These are phyloP conservation scores for Daldinia grandis DNA, from an alignment of 495 filamentous ascomycete species.

Conservation along the genomic window DNA sequence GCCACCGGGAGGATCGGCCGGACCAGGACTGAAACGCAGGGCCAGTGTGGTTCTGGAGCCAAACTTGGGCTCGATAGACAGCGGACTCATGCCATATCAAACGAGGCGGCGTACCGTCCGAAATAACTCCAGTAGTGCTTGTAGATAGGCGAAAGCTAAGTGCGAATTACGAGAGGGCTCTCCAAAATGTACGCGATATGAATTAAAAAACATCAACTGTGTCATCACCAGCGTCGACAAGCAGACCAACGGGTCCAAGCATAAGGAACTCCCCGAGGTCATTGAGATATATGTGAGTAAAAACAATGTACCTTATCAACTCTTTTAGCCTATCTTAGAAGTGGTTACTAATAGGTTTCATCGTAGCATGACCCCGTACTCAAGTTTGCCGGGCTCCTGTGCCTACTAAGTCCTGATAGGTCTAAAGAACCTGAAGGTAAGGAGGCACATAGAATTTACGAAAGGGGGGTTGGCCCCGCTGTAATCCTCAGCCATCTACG, in stretches of 20 bases:
- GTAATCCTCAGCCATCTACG: background rate
- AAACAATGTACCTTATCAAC: background rate
- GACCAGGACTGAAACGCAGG: no score
- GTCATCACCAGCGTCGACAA: slow-evolving; percentile 3
- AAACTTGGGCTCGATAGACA: background rate
- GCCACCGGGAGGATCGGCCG: no score
- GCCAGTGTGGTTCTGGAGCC: no score
- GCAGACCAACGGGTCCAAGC: background rate
- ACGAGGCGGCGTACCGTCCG: background rate
- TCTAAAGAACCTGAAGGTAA: background rate
- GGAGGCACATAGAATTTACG: background rate
- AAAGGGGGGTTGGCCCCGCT: background rate
- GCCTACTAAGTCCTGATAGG: background rate
- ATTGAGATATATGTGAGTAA: background rate
- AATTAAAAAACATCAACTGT: background rate
- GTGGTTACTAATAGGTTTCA: background rate
- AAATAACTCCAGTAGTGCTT: slow-evolving; percentile 3
- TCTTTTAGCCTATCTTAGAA: background rate
- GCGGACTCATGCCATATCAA: background rate
- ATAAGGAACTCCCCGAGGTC: background rate
- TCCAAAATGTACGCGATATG: background rate
- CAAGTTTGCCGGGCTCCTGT: background rate
- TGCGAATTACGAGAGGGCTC: background rate
- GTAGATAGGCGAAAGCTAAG: slow-evolving; percentile 2
- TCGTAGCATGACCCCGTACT: background rate